phyloP scores from a whole-genome alignment of 768 basidiomycete genomes.

The Lentinula boryana region DNA sequence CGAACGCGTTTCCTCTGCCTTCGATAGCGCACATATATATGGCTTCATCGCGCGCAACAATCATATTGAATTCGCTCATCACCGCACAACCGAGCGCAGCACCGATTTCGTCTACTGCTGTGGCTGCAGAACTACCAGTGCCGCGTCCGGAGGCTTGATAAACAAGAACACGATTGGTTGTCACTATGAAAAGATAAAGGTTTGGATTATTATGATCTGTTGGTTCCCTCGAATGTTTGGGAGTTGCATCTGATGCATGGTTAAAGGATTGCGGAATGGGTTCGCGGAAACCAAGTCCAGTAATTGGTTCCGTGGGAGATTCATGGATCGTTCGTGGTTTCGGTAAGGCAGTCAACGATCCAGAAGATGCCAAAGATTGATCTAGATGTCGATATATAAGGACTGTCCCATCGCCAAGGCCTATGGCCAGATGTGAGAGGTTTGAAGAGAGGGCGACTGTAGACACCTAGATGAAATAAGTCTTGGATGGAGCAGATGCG shows the following conservation, averaged over 20 bases:
- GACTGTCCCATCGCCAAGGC: constrained; percentile 92
- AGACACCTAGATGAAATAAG: constrained; percentile 46
- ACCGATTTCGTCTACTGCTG: constrained; percentile 82
- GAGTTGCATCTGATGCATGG: constrained; percentile 7
- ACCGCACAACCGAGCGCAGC: constrained; percentile 78
- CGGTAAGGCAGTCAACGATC: constrained; percentile 69
- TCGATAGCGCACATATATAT: constrained; percentile 82
- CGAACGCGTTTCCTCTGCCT: constrained; percentile 78
- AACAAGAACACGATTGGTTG: constrained; percentile 73
- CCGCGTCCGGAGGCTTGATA: constrained; percentile 72
- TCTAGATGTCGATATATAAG: constrained; percentile 87
- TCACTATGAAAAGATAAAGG: constrained; percentile 79
- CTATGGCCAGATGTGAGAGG: constrained; percentile 83
- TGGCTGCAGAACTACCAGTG: constrained; percentile 51
- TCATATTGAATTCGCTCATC: constrained; percentile 68
- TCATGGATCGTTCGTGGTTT: constrained; percentile 85
- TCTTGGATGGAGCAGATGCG: background rate
- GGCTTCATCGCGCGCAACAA: constrained; percentile 88
- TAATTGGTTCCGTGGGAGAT: constrained; percentile 81
- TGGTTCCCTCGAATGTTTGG: background rate
- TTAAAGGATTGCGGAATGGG: constrained; percentile 19
- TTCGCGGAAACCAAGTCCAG: constrained; percentile 85
- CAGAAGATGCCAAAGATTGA: constrained; percentile 75
- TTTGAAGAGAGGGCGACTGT: constrained; percentile 72
- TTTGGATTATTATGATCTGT: constrained; percentile 32